Evolutionary conservation across 169 alveolate species (phyloP).

Genomic region (Plasmodium falciparum): DNA sequence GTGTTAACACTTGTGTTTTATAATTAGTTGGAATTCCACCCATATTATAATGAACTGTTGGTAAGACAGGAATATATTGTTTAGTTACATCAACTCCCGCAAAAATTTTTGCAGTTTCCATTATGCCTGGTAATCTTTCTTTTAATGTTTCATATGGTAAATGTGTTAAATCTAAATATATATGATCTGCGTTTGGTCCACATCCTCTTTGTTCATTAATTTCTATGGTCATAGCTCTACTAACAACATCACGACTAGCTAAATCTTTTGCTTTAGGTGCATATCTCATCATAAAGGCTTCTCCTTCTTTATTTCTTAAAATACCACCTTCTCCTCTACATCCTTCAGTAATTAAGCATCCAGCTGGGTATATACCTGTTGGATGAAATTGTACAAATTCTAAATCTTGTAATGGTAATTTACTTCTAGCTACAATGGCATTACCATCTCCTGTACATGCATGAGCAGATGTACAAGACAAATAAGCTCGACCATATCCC

Average conservation of each 20-base stretch:
- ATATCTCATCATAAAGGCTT: conserved; percentile 95
- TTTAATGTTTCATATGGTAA: conserved; percentile 94
- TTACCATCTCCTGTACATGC: conserved; percentile 99
- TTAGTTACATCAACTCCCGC: conserved; percentile 97
- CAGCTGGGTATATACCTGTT: conserved; percentile 98
- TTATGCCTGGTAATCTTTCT: conserved; percentile 97
- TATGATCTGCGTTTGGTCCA: conserved; percentile 96
- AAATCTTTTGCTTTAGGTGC: conserved; percentile 98
- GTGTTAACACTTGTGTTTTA: conserved; percentile 93
- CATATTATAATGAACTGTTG: conserved; percentile 99
- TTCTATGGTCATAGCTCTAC: conserved; percentile 97
- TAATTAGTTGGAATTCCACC: conserved; percentile 99
- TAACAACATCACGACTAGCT: conserved; percentile 98
- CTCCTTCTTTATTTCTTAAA: conserved; percentile 96
- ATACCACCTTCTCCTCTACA: conserved; percentile 99
- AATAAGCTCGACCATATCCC: conserved; percentile 98
- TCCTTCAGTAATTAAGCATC: conserved; percentile 98
- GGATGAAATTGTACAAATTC: conserved; percentile 99
- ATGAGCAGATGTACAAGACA: conserved; percentile 98
- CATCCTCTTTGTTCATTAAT: conserved; percentile 97
- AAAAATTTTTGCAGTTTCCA: conserved; percentile 97
- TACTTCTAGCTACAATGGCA: conserved; percentile 93
- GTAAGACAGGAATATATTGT: conserved; percentile 97
- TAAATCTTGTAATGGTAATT: conserved; percentile 96
- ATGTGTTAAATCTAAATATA: conserved; percentile 95